Evolutionary conservation across 805 yeast genomes (phyloP).

Genomic region (Metschnikowia reukaufii): DNA sequence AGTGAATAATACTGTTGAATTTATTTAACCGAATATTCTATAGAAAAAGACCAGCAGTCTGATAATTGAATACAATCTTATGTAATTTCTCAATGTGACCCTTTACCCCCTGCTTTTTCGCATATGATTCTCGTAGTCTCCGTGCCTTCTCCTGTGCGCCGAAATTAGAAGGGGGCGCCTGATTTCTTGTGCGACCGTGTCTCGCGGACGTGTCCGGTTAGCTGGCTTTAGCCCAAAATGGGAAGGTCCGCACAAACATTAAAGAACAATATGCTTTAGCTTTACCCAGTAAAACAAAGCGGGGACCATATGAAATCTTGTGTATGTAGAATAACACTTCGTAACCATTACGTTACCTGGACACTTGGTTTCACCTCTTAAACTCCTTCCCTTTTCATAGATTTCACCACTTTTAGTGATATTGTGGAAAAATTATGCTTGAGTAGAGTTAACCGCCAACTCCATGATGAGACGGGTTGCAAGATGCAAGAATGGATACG

Average conservation of each 20-base stretch:
- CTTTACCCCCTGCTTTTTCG: not conserved
- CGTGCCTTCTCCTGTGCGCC: not conserved
- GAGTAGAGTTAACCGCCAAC: constrained; percentile 73
- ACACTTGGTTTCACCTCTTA: too few relatives aligned
- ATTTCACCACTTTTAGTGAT: too few relatives aligned
- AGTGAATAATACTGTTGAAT: too few relatives aligned
- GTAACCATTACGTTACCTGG: too few relatives aligned
- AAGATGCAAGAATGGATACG: constrained; percentile 91
- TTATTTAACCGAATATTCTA: too few relatives aligned
- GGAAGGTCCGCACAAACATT: not conserved
- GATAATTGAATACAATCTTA: too few relatives aligned
- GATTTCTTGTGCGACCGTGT: constrained; percentile 2
- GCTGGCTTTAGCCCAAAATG: not conserved
- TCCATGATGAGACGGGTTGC: constrained; percentile 95
- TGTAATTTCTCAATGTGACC: too few relatives aligned
- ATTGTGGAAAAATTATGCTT: too few relatives aligned
- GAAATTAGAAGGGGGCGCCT: not conserved
- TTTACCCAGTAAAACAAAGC: not conserved
- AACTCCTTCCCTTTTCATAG: too few relatives aligned
- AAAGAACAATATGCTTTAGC: not conserved
- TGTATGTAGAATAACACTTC: too few relatives aligned
- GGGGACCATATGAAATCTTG: too few relatives aligned
- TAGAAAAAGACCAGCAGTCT: too few relatives aligned
- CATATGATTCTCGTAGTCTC: not conserved
- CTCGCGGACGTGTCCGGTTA: constrained; percentile 2